Conservation (phyloP, 495 filamentous ascomycete species). For the Lichenothelia convexa region DNA sequence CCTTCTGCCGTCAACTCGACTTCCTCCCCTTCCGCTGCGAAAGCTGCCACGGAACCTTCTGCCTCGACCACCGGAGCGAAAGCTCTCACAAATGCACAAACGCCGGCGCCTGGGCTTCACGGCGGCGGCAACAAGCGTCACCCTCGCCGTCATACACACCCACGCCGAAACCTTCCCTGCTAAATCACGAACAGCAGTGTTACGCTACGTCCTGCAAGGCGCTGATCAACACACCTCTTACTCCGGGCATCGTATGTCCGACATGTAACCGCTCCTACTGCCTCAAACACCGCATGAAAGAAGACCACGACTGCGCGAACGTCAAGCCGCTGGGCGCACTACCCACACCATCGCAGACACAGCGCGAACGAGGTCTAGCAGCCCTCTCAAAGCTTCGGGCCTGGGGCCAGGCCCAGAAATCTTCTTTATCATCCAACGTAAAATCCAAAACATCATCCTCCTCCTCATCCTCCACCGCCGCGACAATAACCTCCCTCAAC, state of each 20-base stretch:
- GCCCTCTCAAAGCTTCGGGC: constrained; percentile 45
- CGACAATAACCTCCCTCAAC: constrained; percentile 44
- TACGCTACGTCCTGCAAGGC: constrained; percentile 63
- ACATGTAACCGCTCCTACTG: constrained; percentile 77
- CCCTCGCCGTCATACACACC: constrained; percentile 1
- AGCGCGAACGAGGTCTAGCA: constrained; percentile 34
- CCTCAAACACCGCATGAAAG: constrained; percentile 70
- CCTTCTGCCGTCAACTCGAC: constrained; percentile 84
- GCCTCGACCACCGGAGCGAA: constrained; percentile 87
- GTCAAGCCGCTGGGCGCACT: constrained; percentile 48
- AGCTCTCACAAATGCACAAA: constrained; percentile 61
- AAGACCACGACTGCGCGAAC: constrained; percentile 75
- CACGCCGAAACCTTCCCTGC: constrained; percentile 32
- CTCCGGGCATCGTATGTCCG: constrained; percentile 62
- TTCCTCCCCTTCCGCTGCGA: constrained; percentile 94
- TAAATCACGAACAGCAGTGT: constrained; percentile 51
- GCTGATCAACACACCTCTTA: constrained; percentile 57
- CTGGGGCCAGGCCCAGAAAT: constrained; percentile 34
- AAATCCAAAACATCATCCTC: constrained; percentile 24
- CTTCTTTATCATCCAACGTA: constrained; percentile 24
- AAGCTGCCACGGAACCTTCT: constrained; percentile 69
- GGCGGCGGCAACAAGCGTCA: constrained; percentile 28
- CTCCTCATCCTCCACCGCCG: constrained; percentile 32
- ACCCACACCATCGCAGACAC: constrained; percentile 22
- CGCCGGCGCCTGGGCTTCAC: constrained; percentile 67